These are phyloP conservation scores for Rhizoclosmatium globosum DNA, from an alignment of 192 early-diverging fungal genomes.

Conservation along the genomic window DNA sequence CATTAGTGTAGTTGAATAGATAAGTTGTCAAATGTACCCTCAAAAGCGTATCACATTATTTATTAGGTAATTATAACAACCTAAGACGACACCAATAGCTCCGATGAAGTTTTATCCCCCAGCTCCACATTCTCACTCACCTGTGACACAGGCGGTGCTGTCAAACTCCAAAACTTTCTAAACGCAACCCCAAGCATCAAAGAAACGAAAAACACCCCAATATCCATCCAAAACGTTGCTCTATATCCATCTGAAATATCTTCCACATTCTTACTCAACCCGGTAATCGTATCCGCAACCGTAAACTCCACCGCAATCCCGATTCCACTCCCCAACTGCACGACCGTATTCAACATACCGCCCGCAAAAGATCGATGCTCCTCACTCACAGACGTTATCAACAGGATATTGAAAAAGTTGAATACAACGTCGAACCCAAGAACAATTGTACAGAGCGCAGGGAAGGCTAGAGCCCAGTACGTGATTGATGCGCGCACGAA, in stretches of 20 bases:
- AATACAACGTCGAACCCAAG: slow-evolving; percentile 26
- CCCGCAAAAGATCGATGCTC: slow-evolving; percentile 39
- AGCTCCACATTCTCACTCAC: background rate
- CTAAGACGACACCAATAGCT: too few species aligned
- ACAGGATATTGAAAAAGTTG: slow-evolving; percentile 20
- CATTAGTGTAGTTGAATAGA: too few species aligned
- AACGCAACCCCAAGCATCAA: slow-evolving; percentile 34
- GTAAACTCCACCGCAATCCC: slow-evolving; percentile 40
- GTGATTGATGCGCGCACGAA: background rate
- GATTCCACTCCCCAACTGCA: slow-evolving; percentile 42
- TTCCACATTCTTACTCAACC: background rate
- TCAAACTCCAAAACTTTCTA: slow-evolving; percentile 9
- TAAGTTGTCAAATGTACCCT: too few species aligned
- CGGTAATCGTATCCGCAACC: slow-evolving; percentile 34
- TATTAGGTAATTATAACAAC: too few species aligned
- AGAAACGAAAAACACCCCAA: slow-evolving; percentile 23
- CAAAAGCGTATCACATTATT: too few species aligned
- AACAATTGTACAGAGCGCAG: slow-evolving; percentile 11
- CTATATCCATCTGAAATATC: slow-evolving; percentile 38
- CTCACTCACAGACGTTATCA: slow-evolving; percentile 3
- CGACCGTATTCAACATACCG: slow-evolving; percentile 45
- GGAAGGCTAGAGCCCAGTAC: slow-evolving; percentile 28
- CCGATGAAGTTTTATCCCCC: background rate
- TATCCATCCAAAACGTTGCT: slow-evolving; percentile 39
- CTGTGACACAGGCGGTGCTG: background rate